Evolutionary conservation across 1,284 basidiomycete genomes (phyloP).

Genomic region (Neolentinus lepideus): DNA sequence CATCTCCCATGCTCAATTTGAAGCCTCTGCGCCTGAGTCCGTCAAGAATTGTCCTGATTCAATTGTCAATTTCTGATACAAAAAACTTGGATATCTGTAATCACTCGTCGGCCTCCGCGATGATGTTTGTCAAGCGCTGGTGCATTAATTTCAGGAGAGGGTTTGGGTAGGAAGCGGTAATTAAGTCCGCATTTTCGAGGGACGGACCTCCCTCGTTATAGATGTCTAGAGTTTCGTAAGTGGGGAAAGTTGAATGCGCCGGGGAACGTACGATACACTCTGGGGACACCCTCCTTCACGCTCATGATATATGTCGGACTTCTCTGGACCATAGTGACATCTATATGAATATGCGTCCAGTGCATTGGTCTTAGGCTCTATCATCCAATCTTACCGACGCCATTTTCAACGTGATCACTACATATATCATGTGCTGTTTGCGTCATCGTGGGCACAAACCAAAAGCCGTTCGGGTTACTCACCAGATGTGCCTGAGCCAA

Average conservation of each 20-base stretch:
- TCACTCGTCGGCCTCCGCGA: constrained; percentile 48
- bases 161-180: constrained; percentile 45
- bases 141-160: constrained; percentile 35
- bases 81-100: no score
- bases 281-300: constrained; percentile 34
- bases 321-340: constrained; percentile 59
- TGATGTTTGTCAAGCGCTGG: constrained; percentile 33
- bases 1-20: constrained; percentile 44
- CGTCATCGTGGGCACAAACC: neutral
- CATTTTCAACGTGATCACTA: constrained; percentile 36
- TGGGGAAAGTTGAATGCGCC: no score
- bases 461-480: constrained; percentile 7
- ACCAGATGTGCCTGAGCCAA: constrained; percentile 44
- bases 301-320: constrained; percentile 57
- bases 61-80: no score
- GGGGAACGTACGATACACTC: constrained; percentile 22
- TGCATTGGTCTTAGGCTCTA: no score
- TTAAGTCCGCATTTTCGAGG: constrained; percentile 43
- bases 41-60: constrained; percentile 43
- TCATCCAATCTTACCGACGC: constrained; percentile 26
- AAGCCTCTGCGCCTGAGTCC: constrained; percentile 56
- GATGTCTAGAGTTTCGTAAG: constrained; percentile 24
- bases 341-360: no score
- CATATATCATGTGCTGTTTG: constrained; percentile 34
- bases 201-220: constrained; percentile 45